phyloP scores from a whole-genome alignment of 345 rosid genomes.

The Geranium brycei region DNA sequence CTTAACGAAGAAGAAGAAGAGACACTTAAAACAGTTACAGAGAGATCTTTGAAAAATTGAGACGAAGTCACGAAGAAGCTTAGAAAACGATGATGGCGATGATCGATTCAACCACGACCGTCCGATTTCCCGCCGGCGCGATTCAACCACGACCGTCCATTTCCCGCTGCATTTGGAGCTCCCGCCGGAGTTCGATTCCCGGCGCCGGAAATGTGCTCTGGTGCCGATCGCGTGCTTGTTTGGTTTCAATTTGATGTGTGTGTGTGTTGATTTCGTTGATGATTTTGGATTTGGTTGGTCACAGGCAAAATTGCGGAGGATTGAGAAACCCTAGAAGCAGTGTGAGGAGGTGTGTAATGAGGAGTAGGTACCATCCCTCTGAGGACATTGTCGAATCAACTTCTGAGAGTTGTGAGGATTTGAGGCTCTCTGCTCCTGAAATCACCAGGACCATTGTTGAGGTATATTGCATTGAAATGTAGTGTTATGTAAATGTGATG shows the following conservation, averaged over 20 bases:
- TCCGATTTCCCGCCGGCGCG: slow-evolving; percentile 46
- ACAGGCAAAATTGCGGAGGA: neutral
- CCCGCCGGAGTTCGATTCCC: slow-evolving; percentile 28
- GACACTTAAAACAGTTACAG: neutral
- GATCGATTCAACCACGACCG: slow-evolving; percentile 55
- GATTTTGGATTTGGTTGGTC: slow-evolving; percentile 17
- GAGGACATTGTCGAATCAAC: slow-evolving; percentile 56
- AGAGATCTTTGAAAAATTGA: neutral
- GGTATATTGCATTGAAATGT: slow-evolving; percentile 22
- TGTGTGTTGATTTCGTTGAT: neutral
- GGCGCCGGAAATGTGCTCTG: slow-evolving; percentile 30
- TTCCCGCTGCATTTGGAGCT: slow-evolving; percentile 25
- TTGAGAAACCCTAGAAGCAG: neutral
- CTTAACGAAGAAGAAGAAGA: neutral
- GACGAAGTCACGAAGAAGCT: neutral
- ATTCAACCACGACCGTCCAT: slow-evolving; percentile 33
- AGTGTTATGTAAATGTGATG: no score
- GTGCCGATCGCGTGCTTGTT: slow-evolving; percentile 18
- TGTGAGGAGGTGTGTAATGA: slow-evolving; percentile 34
- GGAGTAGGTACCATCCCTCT: slow-evolving; percentile 57
- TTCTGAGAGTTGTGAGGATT: slow-evolving; percentile 28
- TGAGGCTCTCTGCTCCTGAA: slow-evolving; percentile 60
- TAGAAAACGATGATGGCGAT: slow-evolving; percentile 20
- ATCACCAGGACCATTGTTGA: slow-evolving; percentile 69
- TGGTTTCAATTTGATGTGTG: neutral